Evolutionary conservation across 225 moss, liverwort and hornwort genomes (phyloP), one percentile per base, ranked within the genome.

Genomic region (Physcomitrellopsis africana): DNA sequence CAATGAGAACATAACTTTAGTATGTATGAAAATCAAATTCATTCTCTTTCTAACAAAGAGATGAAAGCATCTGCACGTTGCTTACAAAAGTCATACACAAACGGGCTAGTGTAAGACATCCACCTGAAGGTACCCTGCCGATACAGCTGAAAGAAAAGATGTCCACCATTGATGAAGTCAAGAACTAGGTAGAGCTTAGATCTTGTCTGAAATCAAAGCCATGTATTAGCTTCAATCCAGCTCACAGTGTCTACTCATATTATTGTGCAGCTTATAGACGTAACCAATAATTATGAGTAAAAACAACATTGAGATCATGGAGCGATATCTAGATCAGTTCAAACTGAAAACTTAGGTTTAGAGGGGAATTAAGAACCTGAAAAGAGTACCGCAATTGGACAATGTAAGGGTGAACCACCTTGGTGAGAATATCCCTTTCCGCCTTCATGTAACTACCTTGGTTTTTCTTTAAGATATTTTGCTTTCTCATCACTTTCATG

Each of bases 401-500:
- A 67, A 99, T 89, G 75, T 94, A 99, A 24, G 97, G 97, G 77
- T 99, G 97, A 47, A 94, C 85, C 16, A 94, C 89, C 73, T 95
- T 99, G 48, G 94, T 95, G 22, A 99, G 93, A 48, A 95, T 99
- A 62, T 99, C 94, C 62, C 95, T 84, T 80, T 99, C 97, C 17
- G 97, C 90, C 83, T 93, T 99, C 93, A 99, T 93, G 49, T 95
- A 99, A 68, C 86, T 83, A 24, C 92, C 95, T 70, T 99, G 97
- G 42, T 99, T 94, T 54, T 85, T 88, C 84, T 95, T 92, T 32
- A 99, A 59, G 37, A 99, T 99, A 47, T 90, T 92, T 37, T 95
- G 88, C 81, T 99, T 99, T 62, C 87, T 87, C 97, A 95, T 99
- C 3, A 99, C 93, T 77, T 99, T 99, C 97, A 99, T 99, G 65